Conservation (phyloP, 257 asterid genomes). For the Salvia splendens region DNA sequence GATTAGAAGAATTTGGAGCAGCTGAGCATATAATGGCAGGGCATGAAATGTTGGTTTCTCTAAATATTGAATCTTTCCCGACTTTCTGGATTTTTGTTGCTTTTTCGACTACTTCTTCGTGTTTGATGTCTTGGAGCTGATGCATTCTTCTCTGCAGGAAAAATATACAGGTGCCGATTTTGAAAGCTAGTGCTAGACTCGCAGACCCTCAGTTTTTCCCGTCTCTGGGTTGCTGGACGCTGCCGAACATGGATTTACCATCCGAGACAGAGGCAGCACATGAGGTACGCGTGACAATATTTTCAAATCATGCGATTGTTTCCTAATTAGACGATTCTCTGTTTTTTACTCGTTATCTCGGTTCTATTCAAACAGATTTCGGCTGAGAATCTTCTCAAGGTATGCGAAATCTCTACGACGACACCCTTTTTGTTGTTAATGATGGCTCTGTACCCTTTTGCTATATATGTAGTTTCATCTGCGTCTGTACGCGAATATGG, state of each 20-base stretch:
- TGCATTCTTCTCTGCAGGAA: slow-evolving; percentile 47
- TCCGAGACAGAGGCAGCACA: slow-evolving; percentile 34
- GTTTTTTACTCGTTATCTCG: slow-evolving; percentile 29
- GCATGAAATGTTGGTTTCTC: slow-evolving; percentile 74
- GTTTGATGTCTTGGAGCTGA: slow-evolving; percentile 21
- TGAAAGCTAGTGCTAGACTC: slow-evolving; percentile 80
- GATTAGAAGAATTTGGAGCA: slow-evolving; percentile 79
- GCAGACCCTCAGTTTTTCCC: slow-evolving; percentile 93
- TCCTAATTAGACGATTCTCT: background rate
- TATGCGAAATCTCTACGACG: slow-evolving; percentile 28
- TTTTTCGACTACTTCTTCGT: slow-evolving; percentile 23
- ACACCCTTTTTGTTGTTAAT: background rate
- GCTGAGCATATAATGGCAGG: slow-evolving; percentile 99
- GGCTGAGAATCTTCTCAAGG: slow-evolving; percentile 99
- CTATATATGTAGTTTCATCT: slow-evolving; percentile 53
- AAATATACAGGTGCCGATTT: slow-evolving; percentile 84
- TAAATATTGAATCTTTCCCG: background rate
- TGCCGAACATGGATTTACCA: slow-evolving; percentile 39
- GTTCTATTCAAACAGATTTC: slow-evolving; percentile 43
- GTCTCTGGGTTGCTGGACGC: slow-evolving; percentile 85
- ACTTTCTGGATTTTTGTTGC: slow-evolving; percentile 1
- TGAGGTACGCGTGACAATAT: slow-evolving; percentile 41
- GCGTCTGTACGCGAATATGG: slow-evolving; percentile 84
- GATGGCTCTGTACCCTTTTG: background rate
- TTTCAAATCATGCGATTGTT: background rate